phyloP scores from a whole-genome alignment of 164 flowering plant genomes.

The Pachysandra terminalis region DNA sequence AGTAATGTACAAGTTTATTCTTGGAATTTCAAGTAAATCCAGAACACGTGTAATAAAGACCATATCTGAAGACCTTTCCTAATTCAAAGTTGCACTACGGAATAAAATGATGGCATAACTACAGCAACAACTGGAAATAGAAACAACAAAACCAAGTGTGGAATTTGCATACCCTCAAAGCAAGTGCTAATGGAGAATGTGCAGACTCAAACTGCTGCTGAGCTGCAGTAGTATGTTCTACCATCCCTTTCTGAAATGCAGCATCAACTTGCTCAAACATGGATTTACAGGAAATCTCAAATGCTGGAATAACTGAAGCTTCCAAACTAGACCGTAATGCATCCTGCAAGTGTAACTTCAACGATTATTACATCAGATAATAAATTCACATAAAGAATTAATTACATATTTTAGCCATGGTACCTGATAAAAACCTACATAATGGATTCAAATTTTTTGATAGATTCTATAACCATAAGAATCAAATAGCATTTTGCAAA shows the following conservation, averaged over 20 bases:
- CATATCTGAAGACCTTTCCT: too few species aligned
- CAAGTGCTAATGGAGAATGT: slow-evolving; percentile 65
- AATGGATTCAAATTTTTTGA: too few species aligned
- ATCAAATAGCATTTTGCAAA: neutral
- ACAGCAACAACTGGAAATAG: neutral
- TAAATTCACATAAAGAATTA: neutral
- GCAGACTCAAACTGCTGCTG: slow-evolving; percentile 73
- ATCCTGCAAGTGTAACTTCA: slow-evolving; percentile 45
- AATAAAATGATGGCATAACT: too few species aligned
- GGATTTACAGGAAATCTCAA: slow-evolving; percentile 86
- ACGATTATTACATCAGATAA: neutral
- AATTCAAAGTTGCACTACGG: too few species aligned
- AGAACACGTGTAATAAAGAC: too few species aligned
- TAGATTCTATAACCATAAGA: too few species aligned
- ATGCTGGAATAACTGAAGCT: slow-evolving; percentile 74
- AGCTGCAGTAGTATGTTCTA: slow-evolving; percentile 64
- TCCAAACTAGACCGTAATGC: slow-evolving; percentile 69
- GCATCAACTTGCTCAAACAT: slow-evolving; percentile 96
- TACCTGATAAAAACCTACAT: too few species aligned
- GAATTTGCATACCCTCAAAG: slow-evolving; percentile 60
- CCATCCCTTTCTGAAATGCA: slow-evolving; percentile 81
- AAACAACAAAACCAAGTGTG: neutral
- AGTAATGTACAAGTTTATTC: too few species aligned
- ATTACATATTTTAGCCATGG: too few species aligned
- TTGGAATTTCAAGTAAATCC: too few species aligned